A percentile compares a stretch with the other conserved stretches of the same genome.
These are phyloP conservation scores for Diacronema lutheri DNA, from an alignment of 78 protist species.

Conservation along the genomic window DNA sequence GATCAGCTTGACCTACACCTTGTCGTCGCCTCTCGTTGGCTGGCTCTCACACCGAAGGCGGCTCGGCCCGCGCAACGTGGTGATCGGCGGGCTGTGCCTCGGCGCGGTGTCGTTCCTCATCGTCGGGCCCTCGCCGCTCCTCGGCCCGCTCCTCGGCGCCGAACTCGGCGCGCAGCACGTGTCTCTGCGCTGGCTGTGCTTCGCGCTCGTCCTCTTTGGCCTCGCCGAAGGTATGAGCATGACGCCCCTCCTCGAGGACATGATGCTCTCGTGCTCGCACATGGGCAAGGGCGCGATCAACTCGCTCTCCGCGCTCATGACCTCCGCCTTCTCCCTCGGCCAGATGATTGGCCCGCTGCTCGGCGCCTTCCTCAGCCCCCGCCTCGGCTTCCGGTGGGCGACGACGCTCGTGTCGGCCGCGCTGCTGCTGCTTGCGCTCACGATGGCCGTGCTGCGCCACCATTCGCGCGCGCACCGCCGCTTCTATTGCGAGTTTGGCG, in stretches of 20 bases:
- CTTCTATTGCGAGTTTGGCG: too few relatives aligned
- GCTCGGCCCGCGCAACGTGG: not conserved
- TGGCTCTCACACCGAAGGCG: not conserved
- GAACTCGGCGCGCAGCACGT: too few relatives aligned
- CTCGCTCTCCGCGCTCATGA: not conserved
- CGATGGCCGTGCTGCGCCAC: too few relatives aligned
- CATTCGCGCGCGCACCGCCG: too few relatives aligned
- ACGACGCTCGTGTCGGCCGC: too few relatives aligned
- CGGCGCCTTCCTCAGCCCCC: not conserved
- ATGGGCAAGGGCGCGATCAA: not conserved
- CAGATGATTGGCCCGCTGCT: not conserved
- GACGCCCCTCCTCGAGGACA: slow-evolving; percentile 11
- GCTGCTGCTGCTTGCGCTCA: too few relatives aligned
- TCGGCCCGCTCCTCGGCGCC: too few relatives aligned
- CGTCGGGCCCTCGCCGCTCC: not conserved
- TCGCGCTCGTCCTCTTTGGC: not conserved
- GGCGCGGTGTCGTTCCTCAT: slow-evolving; percentile 1
- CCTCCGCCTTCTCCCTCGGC: not conserved
- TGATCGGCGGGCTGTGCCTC: not conserved
- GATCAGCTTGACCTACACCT: not conserved
- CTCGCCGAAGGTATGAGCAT: not conserved
- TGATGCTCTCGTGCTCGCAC: not conserved
- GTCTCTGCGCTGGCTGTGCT: too few relatives aligned
- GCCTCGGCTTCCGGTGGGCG: not conserved
- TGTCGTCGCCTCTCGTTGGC: not conserved